Base-by-base conservation (phyloP, 2,329 filamentous ascomycete species). In the Kalaharituber pfeilii region DNA sequence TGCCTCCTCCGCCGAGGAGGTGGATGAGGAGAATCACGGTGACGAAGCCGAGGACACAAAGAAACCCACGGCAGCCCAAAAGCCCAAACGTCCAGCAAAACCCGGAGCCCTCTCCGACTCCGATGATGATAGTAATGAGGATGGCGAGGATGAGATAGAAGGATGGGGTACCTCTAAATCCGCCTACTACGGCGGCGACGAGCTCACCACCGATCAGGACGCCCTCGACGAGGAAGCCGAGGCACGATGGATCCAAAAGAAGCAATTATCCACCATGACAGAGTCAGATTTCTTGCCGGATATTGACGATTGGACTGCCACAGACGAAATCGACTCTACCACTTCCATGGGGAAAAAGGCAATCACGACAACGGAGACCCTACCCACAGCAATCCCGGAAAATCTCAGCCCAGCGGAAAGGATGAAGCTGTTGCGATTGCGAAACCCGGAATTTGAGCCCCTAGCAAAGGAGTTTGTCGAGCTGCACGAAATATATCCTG, bases 201-300 rank as follows among this genome's bases (percentile, higher is more conserved):
- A 47, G 24, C 80, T 82, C 55, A 78, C 82, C 64, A 81, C 78
- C 1, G 80, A 82, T 64, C 76, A 78, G 57, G 80, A 82, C 68
- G 91, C 91, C 0, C 69, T 93, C 28, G 88, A 91, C 65, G 91
- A 98, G 72, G 93, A 98, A 68, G 79, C 76, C 9, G 93, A 98
- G 67, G 91, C 89, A 2, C 81, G 82, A 67, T 76, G 86, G 58
- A 69, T 98, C 57, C 89, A 96, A 67, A 81, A 87, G 69, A 95
- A 94, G 74, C 89, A 91, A 66, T 69, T 96, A 24, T 76, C 86
- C 62, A 81, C 83, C 61, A 91, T 98, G 84, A 78, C 80, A 5
- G 88, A 93, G 62, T 83, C 84, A 36, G 91, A 98, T 66, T 98
- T 95, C 65, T 82, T 86, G 7, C 93, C 96, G 60, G 87, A 96